Percentiles rank a stretch among this genome's conserved stretches.
phyloP scores from a whole-genome alignment of 441 rosid species.

The Adansonia rubrostipa region DNA sequence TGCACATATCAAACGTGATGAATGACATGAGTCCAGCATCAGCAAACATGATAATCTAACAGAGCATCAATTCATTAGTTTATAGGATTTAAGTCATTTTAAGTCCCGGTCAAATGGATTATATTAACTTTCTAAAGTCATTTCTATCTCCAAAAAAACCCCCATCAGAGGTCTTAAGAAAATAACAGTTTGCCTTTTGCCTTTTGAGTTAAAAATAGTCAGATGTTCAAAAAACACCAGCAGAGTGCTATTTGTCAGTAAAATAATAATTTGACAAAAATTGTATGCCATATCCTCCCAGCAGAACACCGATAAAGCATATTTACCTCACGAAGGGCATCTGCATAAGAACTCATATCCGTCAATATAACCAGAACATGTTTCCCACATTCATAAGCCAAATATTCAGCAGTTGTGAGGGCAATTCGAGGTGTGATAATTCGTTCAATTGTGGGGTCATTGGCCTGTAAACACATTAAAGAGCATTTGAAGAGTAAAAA shows the following conservation, averaged over 20 bases:
- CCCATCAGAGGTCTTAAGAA: background rate
- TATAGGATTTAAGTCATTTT: background rate
- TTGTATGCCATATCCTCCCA: constrained; percentile 15
- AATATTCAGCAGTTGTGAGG: constrained; percentile 89
- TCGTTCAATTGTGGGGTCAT: constrained; percentile 97
- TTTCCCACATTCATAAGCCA: constrained; percentile 99
- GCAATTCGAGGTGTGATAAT: constrained; percentile 96
- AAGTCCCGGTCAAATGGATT: background rate
- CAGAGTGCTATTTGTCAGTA: background rate
- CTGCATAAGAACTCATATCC: constrained; percentile 98
- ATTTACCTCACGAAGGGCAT: constrained; percentile 99
- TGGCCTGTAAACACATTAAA: constrained; percentile 61
- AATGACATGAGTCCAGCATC: constrained; percentile 18
- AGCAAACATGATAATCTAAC: background rate
- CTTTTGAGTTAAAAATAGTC: background rate
- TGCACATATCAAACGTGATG: constrained; percentile 11
- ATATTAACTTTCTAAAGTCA: background rate
- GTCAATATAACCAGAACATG: constrained; percentile 95
- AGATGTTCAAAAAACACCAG: background rate
- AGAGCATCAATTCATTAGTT: background rate
- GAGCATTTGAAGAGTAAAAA: background rate
- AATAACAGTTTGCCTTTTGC: background rate
- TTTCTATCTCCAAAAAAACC: background rate
- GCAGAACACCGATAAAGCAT: constrained; percentile 3
- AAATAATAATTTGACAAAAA: background rate